phyloP scores from a whole-genome alignment of 805 yeast genomes.

The Candida ficus region DNA sequence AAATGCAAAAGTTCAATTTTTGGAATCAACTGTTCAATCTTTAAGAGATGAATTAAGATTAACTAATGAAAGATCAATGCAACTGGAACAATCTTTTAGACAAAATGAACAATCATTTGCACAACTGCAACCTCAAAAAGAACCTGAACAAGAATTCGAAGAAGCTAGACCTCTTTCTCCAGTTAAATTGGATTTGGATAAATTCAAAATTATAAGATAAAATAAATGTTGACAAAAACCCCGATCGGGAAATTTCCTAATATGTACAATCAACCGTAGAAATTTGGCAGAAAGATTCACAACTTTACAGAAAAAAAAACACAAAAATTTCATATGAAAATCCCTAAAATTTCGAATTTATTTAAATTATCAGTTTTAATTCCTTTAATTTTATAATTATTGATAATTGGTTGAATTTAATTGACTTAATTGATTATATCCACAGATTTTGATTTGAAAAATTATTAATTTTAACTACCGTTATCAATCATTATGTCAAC shows the following conservation, averaged over 20 bases:
- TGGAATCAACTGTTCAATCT: conserved; percentile 18
- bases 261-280: background rate
- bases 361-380: background rate
- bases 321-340: background rate
- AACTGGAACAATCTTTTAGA: conserved; percentile 14
- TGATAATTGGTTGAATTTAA: too few species aligned
- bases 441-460: too few species aligned
- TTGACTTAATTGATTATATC: too few species aligned
- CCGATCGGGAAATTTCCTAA: background rate
- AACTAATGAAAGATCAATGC: conserved; percentile 18
- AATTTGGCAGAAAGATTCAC: background rate
- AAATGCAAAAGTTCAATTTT: conserved; percentile 12
- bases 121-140: conserved; percentile 6
- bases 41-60: conserved; percentile 16
- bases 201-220: conserved; percentile 17
- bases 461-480: background rate
- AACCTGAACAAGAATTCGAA: conserved; percentile 5
- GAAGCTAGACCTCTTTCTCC: conserved; percentile 19
- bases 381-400: too few species aligned
- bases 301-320: background rate
- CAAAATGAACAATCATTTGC: conserved; percentile 7
- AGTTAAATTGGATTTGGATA: conserved; percentile 18
- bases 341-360: background rate
- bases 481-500: conserved; percentile 31
- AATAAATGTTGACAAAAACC: background rate